Percentiles rank a stretch among this genome's conserved stretches.
Evolutionary conservation across 2,329 filamentous ascomycete genomes (phyloP).

Genomic region (Emericellopsis cladophorae): DNA sequence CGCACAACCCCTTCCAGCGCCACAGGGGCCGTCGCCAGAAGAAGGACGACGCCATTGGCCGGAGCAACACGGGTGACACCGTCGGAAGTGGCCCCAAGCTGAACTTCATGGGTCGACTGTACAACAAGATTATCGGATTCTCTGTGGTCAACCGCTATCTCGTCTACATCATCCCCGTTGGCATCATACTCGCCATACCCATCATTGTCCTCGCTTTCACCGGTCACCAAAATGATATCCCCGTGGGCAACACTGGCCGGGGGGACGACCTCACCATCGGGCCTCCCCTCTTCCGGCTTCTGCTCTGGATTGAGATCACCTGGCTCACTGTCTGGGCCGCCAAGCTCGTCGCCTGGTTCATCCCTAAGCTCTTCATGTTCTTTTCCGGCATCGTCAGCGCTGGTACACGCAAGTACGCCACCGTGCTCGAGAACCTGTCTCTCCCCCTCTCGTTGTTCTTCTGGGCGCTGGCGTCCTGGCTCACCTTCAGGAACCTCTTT

Average conservation of each 20-base stretch:
- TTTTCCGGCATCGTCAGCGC: slow-evolving; percentile 56
- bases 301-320: slow-evolving; percentile 56
- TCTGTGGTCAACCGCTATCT: slow-evolving; percentile 54
- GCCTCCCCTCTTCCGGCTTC: slow-evolving; percentile 45
- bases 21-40: slow-evolving; percentile 35
- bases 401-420: slow-evolving; percentile 58
- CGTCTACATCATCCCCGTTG: slow-evolving; percentile 54
- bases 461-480: slow-evolving; percentile 50
- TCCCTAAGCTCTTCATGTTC: slow-evolving; percentile 54
- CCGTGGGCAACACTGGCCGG: slow-evolving; percentile 17
- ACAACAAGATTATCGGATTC: slow-evolving; percentile 51
- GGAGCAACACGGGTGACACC: slow-evolving; percentile 29
- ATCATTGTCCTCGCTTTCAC: slow-evolving; percentile 41
- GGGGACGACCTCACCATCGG: slow-evolving; percentile 14
- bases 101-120: slow-evolving; percentile 53
- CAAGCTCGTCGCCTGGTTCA: slow-evolving; percentile 48
- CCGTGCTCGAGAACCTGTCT: slow-evolving; percentile 49
- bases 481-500: slow-evolving; percentile 48
- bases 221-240: slow-evolving; percentile 22
- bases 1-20: slow-evolving; percentile 14
- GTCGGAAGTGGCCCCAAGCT: slow-evolving; percentile 45
- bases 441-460: slow-evolving; percentile 57
- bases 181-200: slow-evolving; percentile 46
- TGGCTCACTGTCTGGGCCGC: slow-evolving; percentile 57
- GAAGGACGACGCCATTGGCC: slow-evolving; percentile 22